Base-by-base conservation (phyloP, 495 filamentous ascomycete genomes). In the Penicillium bialowiezense region DNA sequence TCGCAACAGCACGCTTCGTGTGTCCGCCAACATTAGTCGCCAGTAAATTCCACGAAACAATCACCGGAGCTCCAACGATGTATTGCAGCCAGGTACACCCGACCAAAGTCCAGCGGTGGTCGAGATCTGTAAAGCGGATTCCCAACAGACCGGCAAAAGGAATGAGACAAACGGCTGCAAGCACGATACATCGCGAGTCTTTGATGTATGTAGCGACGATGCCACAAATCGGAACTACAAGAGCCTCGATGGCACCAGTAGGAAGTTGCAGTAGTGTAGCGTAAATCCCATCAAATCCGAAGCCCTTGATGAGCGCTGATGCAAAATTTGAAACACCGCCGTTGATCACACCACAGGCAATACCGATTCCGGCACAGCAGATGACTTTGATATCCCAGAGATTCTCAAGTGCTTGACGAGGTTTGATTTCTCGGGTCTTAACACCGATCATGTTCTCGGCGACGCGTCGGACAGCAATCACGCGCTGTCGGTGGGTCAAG, bases 1-100 rank as follows among this genome's bases (percentile, higher is more conserved):
- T 73, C 5, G 72, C 69, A 14, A 74, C 52, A 1, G 71, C 70
- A 41, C 85, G 81, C 59, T 88, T 88, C 7, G 83, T 86, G 60
- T 85, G 85, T 7, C 83, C 83, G 1, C 80, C 80, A 2, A 86
- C 70, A 44, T 87, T 86, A 7, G 73, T 79, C 0, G 71, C 71
- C 12, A 84, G 77, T 2, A 84, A 48, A n/a, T 75, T 77, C 48
- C 83, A 73, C 1, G 78, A 63, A 1, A 79, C 68, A 10, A 84
- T 80, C 28, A 78, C 65, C 0, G 75, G 73, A 1, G 74, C 65
- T 2, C 75, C 75, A 18, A 77, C 28, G 15, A 72, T 59, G 31
- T 65, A 65, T 39, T 75, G 67, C 5, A 82, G 51, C 79, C 79
- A 82, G 19, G 70, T 72, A 54, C 75, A 78, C 35, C 70, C 78